Percentiles rank a stretch among this genome's conserved stretches.
Evolutionary conservation across 768 basidiomycete genomes (phyloP).

Genomic region (Galerina sulciceps): DNA sequence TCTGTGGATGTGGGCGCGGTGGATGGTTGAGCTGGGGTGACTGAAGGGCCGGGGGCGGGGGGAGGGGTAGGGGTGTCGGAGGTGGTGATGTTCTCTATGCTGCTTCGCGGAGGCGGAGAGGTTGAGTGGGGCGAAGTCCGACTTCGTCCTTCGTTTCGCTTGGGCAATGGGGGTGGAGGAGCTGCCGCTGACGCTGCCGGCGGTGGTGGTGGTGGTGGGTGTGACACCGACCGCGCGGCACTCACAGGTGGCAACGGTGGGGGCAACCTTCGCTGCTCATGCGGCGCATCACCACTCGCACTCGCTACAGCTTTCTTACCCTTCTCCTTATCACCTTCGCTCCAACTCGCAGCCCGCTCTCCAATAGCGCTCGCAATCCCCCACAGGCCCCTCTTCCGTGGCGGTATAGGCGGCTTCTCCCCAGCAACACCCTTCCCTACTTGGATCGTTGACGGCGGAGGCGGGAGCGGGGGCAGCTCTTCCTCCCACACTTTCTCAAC

Average conservation of each 20-base stretch:
- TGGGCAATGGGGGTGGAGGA: conserved; percentile 52
- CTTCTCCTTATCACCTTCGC: conserved; percentile 42
- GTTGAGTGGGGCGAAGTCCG: conserved; percentile 17
- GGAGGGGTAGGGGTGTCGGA: background rate
- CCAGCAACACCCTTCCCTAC: conserved; percentile 16
- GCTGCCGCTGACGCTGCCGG: background rate
- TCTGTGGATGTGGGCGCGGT: conserved; percentile 8
- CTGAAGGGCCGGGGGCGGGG: background rate
- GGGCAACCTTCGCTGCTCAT: conserved; percentile 30
- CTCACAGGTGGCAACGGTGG: conserved; percentile 28
- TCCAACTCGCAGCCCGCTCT: conserved; percentile 64
- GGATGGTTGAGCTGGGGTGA: conserved; percentile 2
- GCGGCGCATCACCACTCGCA: conserved; percentile 5
- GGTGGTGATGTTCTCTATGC: background rate
- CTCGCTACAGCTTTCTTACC: conserved; percentile 28
- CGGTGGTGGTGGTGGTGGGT: background rate
- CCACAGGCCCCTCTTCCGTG: conserved; percentile 67
- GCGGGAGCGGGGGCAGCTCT: conserved; percentile 49
- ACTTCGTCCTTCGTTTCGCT: conserved; percentile 44
- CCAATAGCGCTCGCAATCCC: conserved; percentile 68
- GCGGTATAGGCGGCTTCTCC: conserved; percentile 65
- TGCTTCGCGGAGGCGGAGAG: conserved; percentile 5
- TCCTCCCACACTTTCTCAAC: conserved; percentile 92
- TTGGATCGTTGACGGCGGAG: conserved; percentile 31
- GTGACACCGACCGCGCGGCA: conserved; percentile 37